Evolutionary conservation across 257 asterid genomes (phyloP).

Genomic region (Jacaranda mimosifolia): DNA sequence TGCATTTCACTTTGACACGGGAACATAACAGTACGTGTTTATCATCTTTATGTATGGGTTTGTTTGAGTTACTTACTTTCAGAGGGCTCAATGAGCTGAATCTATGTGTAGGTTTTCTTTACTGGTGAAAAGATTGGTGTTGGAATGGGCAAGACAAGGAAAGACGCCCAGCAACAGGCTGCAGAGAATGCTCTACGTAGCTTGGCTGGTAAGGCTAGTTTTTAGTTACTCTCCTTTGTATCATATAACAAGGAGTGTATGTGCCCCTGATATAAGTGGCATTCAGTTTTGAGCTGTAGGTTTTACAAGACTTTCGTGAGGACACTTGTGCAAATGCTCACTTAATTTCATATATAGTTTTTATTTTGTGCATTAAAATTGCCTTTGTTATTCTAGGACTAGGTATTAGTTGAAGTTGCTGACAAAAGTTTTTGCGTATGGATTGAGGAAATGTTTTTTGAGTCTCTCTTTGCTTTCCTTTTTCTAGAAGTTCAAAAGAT

Average conservation of each 20-base stretch:
- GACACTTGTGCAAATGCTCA: neutral
- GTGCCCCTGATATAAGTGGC: neutral
- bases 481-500: too few relatives aligned
- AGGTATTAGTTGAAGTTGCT: neutral
- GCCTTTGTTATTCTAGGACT: neutral
- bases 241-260: neutral
- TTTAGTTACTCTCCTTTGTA: neutral
- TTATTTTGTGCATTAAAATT: too few relatives aligned
- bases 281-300: constrained; percentile 11
- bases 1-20: too few relatives aligned
- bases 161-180: constrained; percentile 98
- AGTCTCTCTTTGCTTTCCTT: too few relatives aligned
- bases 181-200: constrained; percentile 91
- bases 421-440: too few relatives aligned
- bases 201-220: constrained; percentile 76
- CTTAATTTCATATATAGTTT: neutral
- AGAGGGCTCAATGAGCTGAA: constrained; percentile 42
- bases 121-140: constrained; percentile 85
- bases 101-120: constrained; percentile 70
- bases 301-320: constrained; percentile 1
- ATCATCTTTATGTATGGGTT: neutral
- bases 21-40: too few relatives aligned
- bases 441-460: neutral
- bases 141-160: constrained; percentile 93
- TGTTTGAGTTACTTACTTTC: constrained; percentile 29